These are phyloP conservation scores for Strigomonas oncopelti DNA, from an alignment of 208 protist genomes.

Conservation along the genomic window DNA sequence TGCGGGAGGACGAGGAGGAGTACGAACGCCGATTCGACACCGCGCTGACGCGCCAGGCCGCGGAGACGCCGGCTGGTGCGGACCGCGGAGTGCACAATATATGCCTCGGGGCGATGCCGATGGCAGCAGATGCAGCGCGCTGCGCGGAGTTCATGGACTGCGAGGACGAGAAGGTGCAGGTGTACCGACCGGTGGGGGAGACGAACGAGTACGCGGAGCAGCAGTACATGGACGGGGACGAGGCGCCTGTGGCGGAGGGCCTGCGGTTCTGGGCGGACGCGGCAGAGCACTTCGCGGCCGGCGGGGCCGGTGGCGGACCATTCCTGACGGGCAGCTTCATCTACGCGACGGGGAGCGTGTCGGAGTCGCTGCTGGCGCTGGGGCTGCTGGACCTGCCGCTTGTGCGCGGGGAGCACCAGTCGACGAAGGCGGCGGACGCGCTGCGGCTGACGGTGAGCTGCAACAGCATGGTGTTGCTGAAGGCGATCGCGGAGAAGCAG, in stretches of 20 bases:
- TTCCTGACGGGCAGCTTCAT: slow-evolving; percentile 10
- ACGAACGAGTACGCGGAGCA: slow-evolving; percentile 21
- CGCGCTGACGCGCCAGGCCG: slow-evolving; percentile 2
- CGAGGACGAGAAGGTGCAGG: background rate
- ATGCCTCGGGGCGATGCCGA: too few relatives aligned
- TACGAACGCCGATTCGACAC: slow-evolving; percentile 19
- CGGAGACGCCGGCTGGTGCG: background rate
- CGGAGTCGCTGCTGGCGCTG: slow-evolving; percentile 11
- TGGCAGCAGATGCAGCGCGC: background rate
- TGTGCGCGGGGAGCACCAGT: background rate
- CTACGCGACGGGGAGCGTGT: slow-evolving; percentile 10
- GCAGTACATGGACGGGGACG: slow-evolving; percentile 11
- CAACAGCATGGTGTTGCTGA: slow-evolving; percentile 4
- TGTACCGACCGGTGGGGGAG: slow-evolving; percentile 12
- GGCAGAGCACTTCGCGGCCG: slow-evolving; percentile 4
- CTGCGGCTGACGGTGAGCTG: slow-evolving; percentile 1
- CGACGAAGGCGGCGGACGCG: background rate
- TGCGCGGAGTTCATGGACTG: background rate
- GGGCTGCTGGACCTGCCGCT: slow-evolving; percentile 9
- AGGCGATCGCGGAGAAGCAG: slow-evolving; percentile 2
- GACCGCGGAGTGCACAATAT: too few relatives aligned
- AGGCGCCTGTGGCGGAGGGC: background rate
- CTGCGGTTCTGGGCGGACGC: slow-evolving; percentile 12
- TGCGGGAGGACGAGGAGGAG: slow-evolving; percentile 5
- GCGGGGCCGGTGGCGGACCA: background rate